Base-by-base conservation (phyloP, 2,329 filamentous ascomycete genomes). In the Pyrenophora teres region DNA sequence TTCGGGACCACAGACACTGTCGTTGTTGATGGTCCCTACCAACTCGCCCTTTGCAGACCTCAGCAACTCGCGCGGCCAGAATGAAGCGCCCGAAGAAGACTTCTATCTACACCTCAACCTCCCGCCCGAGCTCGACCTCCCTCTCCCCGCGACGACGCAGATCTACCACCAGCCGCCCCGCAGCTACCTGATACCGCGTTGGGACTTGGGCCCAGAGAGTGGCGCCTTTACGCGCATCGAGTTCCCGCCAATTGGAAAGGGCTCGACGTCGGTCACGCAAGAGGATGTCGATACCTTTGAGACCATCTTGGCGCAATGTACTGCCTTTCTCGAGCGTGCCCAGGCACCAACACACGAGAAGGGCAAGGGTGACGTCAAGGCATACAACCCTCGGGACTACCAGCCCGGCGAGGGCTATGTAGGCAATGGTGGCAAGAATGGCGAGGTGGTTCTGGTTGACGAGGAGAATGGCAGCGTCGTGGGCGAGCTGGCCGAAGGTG, bases 241-340 rank as follows among this genome's bases (percentile, higher is more conserved):
- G 71, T 97, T 99, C 62, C 92, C 92, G 0, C 72, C 81, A 2
- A 78, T 89, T 19, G 90, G 90, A 16, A 85, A 80, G 54, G 86
- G 89, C 0, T 72, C 79, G 1, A 71, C 70, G 30, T 80, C 83
- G 30, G 87, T 89, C 21, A 83, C 89, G 1, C 92, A 97, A 73
- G 92, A 97, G 71, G 93, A 97, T 72, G 81, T 96, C 36, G 92
- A 97, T 70, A 97, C 93, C 0, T 97, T 97, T 68, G 93, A 97
- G 79, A 97, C 93, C 3, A 97, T 97, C 59, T 81, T 97, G 43
- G 93, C 93, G n/a, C 92, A 97, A 76, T 97, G 93, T 75, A 97
- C 93, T 2, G 90, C 93, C 2, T 97, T 99, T 73, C 83, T 96
- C 4, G 93, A 97, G 74, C 86, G 92, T 38, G 87, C 90, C 8